A percentile compares a stretch with the other conserved stretches of the same genome.
These are phyloP conservation scores for Achlya hypogyna DNA, from an alignment of 352 stramenopile species.

Conservation along the genomic window DNA sequence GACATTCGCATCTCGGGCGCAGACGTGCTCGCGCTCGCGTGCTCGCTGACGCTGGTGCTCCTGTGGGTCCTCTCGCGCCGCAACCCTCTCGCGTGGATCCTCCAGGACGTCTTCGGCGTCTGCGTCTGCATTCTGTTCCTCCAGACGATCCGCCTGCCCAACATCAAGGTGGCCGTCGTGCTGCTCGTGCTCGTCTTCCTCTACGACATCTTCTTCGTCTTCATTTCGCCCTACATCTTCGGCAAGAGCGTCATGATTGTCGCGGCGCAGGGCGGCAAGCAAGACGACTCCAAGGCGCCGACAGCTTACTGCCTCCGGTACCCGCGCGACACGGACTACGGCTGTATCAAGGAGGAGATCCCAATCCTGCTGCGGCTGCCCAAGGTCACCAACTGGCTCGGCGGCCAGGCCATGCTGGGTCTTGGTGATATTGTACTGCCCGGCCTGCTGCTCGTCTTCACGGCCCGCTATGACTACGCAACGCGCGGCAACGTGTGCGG, in stretches of 20 bases:
- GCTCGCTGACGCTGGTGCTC: constrained; percentile 36
- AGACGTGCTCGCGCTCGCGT: constrained; percentile 71
- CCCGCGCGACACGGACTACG: constrained; percentile 44
- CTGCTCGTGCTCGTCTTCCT: constrained; percentile 90
- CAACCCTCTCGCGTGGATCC: constrained; percentile 80
- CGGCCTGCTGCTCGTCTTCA: constrained; percentile 93
- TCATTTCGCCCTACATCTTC: constrained; percentile 89
- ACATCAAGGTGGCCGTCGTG: constrained; percentile 86
- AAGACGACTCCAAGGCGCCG: constrained; percentile 29
- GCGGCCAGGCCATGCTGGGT: constrained; percentile 89
- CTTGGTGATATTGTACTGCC: constrained; percentile 95
- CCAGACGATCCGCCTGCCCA: constrained; percentile 85
- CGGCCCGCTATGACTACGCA: constrained; percentile 89
- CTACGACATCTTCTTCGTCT: constrained; percentile 96
- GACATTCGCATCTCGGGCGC: constrained; percentile 77
- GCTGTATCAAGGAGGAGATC: constrained; percentile 75
- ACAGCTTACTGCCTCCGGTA: constrained; percentile 66
- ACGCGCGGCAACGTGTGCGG: constrained; percentile 62
- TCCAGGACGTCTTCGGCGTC: constrained; percentile 89
- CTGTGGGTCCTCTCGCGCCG: constrained; percentile 72
- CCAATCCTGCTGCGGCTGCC: constrained; percentile 93
- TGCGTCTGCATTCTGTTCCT: constrained; percentile 93
- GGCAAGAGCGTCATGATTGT: constrained; percentile 92
- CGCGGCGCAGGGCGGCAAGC: constrained; percentile 81
- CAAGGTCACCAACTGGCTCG: constrained; percentile 88